Conservation (phyloP, 108 stramenopile genomes). For the Seminavis robusta region DNA sequence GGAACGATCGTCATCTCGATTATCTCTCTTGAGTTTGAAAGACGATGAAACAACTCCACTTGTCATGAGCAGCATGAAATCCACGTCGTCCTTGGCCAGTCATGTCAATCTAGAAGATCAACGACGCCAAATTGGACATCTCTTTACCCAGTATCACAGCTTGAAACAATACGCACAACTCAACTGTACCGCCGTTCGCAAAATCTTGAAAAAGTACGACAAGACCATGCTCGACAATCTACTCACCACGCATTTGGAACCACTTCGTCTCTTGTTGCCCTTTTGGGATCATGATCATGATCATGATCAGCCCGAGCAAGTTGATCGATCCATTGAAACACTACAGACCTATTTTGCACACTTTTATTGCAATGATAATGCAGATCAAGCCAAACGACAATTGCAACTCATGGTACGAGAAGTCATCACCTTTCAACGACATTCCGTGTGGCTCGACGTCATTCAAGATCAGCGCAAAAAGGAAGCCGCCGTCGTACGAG, state of each 20-base stretch:
- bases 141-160: constrained; percentile 12
- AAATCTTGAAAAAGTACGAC: constrained; percentile 18
- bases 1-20: no score
- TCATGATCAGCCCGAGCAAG: not conserved
- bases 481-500: constrained; percentile 5
- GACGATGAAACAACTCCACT: no score
- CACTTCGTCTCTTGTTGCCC: not conserved
- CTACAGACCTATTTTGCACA: constrained; percentile 4
- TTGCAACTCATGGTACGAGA: constrained; percentile 10
- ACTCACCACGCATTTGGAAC: not conserved
- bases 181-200: no score
- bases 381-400: not conserved
- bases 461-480: constrained; percentile 1
- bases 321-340: not conserved
- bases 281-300: constrained; percentile 1
- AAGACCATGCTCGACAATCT: constrained; percentile 1
- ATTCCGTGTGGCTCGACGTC: constrained; percentile 12
- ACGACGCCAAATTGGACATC: constrained; percentile 2
- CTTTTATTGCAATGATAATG: constrained; percentile 10
- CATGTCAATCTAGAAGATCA: not conserved
- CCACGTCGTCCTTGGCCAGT: no score
- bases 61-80: no score
- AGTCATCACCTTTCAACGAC: constrained; percentile 5
- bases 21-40: no score
- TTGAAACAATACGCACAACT: constrained; percentile 2